A percentile compares a stretch with the other conserved stretches of the same genome.
phyloP scores from a whole-genome alignment of 371 early-diverging fungal species.

The Rhizomucor pusillus region DNA sequence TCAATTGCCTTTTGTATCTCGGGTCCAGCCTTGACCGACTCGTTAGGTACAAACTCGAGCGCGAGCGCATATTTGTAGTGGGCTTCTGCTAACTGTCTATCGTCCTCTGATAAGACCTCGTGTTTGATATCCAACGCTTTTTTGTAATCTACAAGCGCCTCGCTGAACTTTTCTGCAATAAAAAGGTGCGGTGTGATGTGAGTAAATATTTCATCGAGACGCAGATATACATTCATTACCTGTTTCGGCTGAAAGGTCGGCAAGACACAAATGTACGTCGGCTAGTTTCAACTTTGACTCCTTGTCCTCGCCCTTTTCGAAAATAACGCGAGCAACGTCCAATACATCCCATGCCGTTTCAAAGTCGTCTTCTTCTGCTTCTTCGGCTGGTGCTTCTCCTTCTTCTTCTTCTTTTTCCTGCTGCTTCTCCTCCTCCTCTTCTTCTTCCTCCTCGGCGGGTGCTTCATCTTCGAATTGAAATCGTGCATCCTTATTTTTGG shows the following conservation, averaged over 20 bases:
- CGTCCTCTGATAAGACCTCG: conserved; percentile 51
- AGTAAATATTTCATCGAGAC: background rate
- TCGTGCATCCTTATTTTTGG: conserved; percentile 40
- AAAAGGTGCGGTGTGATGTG: too few species aligned
- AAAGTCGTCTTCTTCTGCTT: conserved; percentile 70
- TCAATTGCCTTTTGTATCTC: conserved; percentile 55
- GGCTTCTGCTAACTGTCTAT: conserved; percentile 83
- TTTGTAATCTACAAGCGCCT: conserved; percentile 74
- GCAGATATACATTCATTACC: conserved; percentile 30
- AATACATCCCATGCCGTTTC: conserved; percentile 88
- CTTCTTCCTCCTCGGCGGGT: conserved; percentile 30
- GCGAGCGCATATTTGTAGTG: conserved; percentile 77
- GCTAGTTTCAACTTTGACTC: conserved; percentile 64
- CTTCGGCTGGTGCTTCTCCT: conserved; percentile 39
- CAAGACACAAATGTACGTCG: conserved; percentile 72
- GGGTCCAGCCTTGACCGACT: conserved; percentile 53
- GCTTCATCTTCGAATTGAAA: conserved; percentile 44
- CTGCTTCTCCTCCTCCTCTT: conserved; percentile 35
- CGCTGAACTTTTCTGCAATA: conserved; percentile 74
- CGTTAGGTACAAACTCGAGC: conserved; percentile 56
- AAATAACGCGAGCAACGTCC: conserved; percentile 83
- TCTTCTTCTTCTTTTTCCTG: conserved; percentile 37
- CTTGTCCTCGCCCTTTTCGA: conserved; percentile 57
- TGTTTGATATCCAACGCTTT: conserved; percentile 71
- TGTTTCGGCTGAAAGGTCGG: conserved; percentile 86